Conservation (phyloP, 1,139 yeast genomes). For the Blastobotrys raffinosifermentans region DNA sequence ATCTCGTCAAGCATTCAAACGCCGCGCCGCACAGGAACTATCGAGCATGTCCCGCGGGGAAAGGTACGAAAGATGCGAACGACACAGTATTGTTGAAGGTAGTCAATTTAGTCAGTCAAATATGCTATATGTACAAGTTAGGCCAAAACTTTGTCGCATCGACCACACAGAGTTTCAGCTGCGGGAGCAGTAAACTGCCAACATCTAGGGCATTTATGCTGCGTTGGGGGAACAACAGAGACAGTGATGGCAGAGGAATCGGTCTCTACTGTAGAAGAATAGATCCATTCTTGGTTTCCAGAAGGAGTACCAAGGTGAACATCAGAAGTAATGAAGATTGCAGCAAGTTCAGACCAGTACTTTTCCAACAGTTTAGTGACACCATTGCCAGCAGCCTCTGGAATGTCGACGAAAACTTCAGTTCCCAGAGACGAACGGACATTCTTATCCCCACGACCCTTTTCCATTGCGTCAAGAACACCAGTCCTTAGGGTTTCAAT, state of each 20-base stretch:
- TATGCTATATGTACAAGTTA: constrained; percentile 6
- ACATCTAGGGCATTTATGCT: constrained; percentile 81
- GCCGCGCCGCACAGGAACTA: too few relatives aligned
- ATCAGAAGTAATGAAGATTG: constrained; percentile 62
- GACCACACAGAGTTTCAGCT: constrained; percentile 53
- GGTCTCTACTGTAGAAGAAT: constrained; percentile 25
- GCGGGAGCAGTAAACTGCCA: constrained; percentile 67
- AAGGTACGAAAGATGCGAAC: too few relatives aligned
- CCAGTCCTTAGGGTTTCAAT: constrained; percentile 46
- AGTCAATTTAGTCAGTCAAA: too few relatives aligned
- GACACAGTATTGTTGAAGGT: too few relatives aligned
- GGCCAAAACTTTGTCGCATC: constrained; percentile 50
- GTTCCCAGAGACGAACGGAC: constrained; percentile 66
- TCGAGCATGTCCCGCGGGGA: too few relatives aligned
- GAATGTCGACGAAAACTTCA: constrained; percentile 38
- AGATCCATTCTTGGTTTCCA: constrained; percentile 30
- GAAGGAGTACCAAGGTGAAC: constrained; percentile 36
- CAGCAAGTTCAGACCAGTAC: constrained; percentile 34
- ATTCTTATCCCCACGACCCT: constrained; percentile 42
- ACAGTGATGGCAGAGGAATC: constrained; percentile 34
- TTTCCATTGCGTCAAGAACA: constrained; percentile 45
- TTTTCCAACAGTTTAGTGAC: constrained; percentile 22
- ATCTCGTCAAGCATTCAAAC: too few relatives aligned
- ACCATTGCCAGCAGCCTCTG: constrained; percentile 13
- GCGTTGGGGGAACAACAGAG: constrained; percentile 41